Evolutionary conservation across 257 asterid species (phyloP).

Genomic region (Solanum clarkiae): DNA sequence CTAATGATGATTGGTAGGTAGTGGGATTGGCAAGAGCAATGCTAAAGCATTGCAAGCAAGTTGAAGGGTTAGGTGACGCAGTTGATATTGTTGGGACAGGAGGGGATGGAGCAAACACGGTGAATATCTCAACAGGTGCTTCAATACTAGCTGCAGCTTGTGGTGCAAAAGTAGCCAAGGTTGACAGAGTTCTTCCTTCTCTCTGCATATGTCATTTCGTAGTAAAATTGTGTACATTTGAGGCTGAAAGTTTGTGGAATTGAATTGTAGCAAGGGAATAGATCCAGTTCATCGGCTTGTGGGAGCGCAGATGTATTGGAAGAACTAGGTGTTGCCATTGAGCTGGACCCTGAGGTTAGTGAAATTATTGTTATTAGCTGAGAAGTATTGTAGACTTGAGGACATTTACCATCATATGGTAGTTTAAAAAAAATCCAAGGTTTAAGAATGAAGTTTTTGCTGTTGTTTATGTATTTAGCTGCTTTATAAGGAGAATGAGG

Average conservation of each 20-base stretch:
- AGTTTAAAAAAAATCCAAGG: neutral
- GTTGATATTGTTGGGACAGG: constrained; percentile 93
- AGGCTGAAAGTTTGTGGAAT: neutral
- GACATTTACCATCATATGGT: neutral
- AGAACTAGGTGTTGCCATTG: constrained; percentile 63
- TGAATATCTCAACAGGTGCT: constrained; percentile 80
- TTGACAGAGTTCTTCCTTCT: neutral
- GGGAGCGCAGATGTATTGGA: constrained; percentile 89
- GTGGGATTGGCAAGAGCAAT: constrained; percentile 80
- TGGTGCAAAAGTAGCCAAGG: constrained; percentile 89
- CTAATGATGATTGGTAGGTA: constrained; percentile 21
- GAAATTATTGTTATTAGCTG: neutral
- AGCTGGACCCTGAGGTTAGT: constrained; percentile 63
- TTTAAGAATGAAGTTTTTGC: neutral
- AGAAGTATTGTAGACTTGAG: neutral
- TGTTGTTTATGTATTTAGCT: neutral
- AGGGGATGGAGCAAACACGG: constrained; percentile 85
- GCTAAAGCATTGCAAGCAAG: constrained; percentile 52
- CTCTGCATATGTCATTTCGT: neutral
- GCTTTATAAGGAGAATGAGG: neutral
- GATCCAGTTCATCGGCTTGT: constrained; percentile 90
- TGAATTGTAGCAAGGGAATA: constrained; percentile 67
- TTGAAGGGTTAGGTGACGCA: constrained; percentile 46
- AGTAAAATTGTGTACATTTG: neutral
- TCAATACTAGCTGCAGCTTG: constrained; percentile 88